These are phyloP conservation scores for Dendrobium officinale DNA, from an alignment of 106 monocot species.

Conservation along the genomic window DNA sequence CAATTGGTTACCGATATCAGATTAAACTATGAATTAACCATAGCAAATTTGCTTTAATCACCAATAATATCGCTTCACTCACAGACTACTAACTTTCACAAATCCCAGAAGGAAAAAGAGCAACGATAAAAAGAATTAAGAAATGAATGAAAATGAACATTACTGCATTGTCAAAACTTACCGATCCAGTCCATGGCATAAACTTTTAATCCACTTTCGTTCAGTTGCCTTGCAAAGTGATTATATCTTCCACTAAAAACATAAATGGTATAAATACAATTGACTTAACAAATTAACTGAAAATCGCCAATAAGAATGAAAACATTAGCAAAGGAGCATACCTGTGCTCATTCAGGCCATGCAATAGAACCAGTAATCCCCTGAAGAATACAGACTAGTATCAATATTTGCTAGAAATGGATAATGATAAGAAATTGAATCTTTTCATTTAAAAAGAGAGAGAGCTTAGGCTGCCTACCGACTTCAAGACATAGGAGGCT, in stretches of 20 bases:
- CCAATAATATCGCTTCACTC: not conserved
- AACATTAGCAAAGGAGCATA: constrained; percentile 7
- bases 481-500: too few relatives aligned
- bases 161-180: constrained; percentile 22
- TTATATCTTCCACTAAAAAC: constrained; percentile 74
- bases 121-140: not conserved
- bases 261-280: not conserved
- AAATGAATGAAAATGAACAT: not conserved
- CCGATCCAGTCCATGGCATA: constrained; percentile 97
- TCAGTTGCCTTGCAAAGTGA: constrained; percentile 66
- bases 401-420: not conserved
- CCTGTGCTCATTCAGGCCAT: constrained; percentile 96
- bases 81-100: not conserved
- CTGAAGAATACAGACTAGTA: constrained; percentile 30
- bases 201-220: constrained; percentile 72
- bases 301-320: not conserved
- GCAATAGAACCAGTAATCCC: constrained; percentile 67
- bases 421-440: not conserved
- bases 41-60: not conserved
- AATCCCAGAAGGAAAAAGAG: not conserved
- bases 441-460: not conserved
- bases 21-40: not conserved
- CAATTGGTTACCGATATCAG: not conserved
- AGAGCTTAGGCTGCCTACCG: too few relatives aligned
- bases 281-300: not conserved